Evolutionary conservation across 192 early-diverging fungal genomes (phyloP), one percentile per base, ranked within the genome.

Genomic region (Ambispora gerdemannii): DNA sequence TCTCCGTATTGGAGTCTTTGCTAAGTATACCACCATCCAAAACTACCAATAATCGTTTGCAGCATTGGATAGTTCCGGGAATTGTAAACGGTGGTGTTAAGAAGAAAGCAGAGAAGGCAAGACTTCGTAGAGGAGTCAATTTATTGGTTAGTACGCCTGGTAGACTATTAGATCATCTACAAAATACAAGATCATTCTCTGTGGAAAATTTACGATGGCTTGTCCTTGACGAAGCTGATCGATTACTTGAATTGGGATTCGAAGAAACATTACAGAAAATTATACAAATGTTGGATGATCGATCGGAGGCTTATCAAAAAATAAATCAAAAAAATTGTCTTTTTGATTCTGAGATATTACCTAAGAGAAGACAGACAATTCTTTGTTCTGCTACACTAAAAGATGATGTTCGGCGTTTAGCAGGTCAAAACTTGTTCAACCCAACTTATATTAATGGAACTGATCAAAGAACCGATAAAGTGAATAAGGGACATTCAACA

Each of bases 201-300:
- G 80, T 93, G 4, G 83, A 88, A 51, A 88, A 95, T 77, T 75
- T 99, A 72, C 82, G 91, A 49, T 99, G 97, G 97, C 73, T 99
- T 28, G 93, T 99, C 2, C 80, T 99, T 27, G 97, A 99, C 79
- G 97, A 99, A 78, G 97, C 96, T 10, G 98, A 99, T 84, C 85
- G 93, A 13, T 81, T 99, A 70, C 80, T 99, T 65, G 95, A 99
- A 68, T 86, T 97, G 17, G 98, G 98, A 1, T 98, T 93, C 61
- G 89, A 91, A 60, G 88, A 91, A 64, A 89, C 88, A 19, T 78
- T 93, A 68, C 83, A 83, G 43, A 78, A 83, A 36, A 93, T 92
- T 50, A 72, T 91, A 70, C 78, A 83, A 59, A 74, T 91, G 50
- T 72, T 93, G 33, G 86, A 83, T 72, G 81, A 82, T 8, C 76